Conservation (phyloP, 2,329 filamentous ascomycete species). For the Penicillium sp. region DNA sequence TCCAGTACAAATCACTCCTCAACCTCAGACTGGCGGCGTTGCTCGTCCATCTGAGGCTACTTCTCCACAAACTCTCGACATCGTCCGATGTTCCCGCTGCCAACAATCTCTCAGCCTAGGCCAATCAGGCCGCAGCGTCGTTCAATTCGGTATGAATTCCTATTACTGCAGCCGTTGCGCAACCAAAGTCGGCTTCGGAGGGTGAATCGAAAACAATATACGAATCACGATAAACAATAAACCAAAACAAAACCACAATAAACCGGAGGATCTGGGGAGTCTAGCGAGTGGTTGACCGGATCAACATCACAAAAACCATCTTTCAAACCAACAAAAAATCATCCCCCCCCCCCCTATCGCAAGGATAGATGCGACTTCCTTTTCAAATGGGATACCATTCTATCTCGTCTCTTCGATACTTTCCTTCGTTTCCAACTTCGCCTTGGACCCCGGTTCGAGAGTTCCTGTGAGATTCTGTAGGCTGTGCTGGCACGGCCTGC, state of each 20-base stretch:
- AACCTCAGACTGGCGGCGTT: slow-evolving; percentile 12
- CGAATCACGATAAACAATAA: background rate
- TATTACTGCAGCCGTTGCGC: slow-evolving; percentile 51
- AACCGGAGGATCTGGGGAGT: background rate
- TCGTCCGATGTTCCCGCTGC: slow-evolving; percentile 51
- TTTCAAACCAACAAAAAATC: background rate
- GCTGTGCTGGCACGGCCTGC: background rate
- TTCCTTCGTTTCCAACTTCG: background rate
- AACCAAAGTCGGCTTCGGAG: slow-evolving; percentile 45
- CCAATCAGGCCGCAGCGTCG: slow-evolving; percentile 37
- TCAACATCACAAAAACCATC: slow-evolving; percentile 1
- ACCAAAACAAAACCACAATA: background rate
- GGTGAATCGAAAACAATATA: slow-evolving; percentile 29
- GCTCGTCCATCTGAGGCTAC: slow-evolving; percentile 28
- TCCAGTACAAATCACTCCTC: slow-evolving; percentile 35
- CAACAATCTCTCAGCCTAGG: slow-evolving; percentile 48
- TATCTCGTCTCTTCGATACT: background rate
- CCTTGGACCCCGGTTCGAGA: background rate
- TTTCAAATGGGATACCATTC: background rate
- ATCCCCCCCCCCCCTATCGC: background rate
- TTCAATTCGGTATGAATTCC: slow-evolving; percentile 51
- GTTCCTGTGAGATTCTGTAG: background rate
- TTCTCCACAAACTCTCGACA: slow-evolving; percentile 35
- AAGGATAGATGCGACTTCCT: background rate
- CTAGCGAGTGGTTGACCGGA: background rate